Conservation (phyloP, 2,329 filamentous ascomycete species). For the Pseudogymnoascus sp. region DNA sequence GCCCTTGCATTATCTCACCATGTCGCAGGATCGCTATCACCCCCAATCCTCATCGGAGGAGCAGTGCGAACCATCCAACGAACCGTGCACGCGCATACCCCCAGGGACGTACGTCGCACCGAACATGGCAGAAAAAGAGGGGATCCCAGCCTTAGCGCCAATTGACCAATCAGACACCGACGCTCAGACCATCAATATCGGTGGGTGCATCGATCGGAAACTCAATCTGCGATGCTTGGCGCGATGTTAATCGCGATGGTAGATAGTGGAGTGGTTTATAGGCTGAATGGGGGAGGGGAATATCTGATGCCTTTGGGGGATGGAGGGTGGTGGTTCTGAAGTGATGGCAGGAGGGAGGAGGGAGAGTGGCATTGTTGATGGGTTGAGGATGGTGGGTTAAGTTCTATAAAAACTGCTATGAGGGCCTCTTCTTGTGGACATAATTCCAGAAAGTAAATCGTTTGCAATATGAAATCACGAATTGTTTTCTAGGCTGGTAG, state of each 20-base stretch:
- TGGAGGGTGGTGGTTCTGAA: background rate
- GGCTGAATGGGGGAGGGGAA: background rate
- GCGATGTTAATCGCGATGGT: background rate
- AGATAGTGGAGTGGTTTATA: background rate
- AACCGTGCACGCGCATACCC: background rate
- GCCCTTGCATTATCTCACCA: background rate
- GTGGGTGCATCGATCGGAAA: background rate
- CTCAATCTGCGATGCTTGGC: background rate
- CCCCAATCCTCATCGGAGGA: background rate
- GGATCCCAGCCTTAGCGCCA: constrained; percentile 2
- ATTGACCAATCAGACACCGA: background rate
- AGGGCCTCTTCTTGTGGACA: background rate
- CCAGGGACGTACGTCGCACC: background rate
- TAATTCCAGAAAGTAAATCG: no score
- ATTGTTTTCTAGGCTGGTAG: background rate
- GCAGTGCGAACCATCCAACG: background rate
- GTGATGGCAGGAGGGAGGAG: background rate
- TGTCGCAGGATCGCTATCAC: background rate
- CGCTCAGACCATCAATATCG: background rate
- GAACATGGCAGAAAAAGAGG: background rate
- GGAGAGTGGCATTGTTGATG: background rate
- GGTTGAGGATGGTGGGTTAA: background rate
- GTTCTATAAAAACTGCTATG: background rate
- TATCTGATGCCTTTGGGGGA: background rate
- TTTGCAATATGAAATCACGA: background rate